Conservation (phyloP, 73 alveolate species). For the Paramecium bursaria region DNA sequence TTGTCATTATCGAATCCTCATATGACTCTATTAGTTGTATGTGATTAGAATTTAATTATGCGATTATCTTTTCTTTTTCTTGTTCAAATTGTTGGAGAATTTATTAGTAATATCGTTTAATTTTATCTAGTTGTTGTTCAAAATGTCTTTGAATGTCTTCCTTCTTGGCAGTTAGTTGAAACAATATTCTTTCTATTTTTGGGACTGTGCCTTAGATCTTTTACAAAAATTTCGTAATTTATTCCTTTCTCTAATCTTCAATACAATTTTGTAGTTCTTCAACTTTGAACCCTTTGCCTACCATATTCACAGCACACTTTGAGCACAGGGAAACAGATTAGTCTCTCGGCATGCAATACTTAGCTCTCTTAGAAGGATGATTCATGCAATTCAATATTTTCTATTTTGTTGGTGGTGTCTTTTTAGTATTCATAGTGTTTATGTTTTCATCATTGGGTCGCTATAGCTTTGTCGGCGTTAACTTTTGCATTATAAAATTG, state of each 20-base stretch:
- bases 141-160: conserved; percentile 16
- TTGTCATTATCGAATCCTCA: conserved; percentile 3
- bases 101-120: neutral
- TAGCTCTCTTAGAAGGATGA: conserved; percentile 45
- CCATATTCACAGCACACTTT: conserved; percentile 54
- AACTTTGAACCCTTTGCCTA: conserved; percentile 40
- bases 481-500: neutral
- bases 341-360: conserved; percentile 59
- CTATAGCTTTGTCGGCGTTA: neutral
- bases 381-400: conserved; percentile 43
- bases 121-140: conserved; percentile 30
- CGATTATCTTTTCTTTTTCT: conserved; percentile 16
- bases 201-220: neutral
- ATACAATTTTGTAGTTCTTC: conserved; percentile 28
- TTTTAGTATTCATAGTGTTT: conserved; percentile 1
- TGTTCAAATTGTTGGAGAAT: neutral
- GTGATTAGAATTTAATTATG: neutral
- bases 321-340: conserved; percentile 49
- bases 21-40: neutral
- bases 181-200: conserved; percentile 21
- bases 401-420: too few relatives aligned
- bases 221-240: neutral
- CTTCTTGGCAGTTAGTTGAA: neutral
- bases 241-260: neutral
- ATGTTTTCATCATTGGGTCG: conserved; percentile 15